Conservation (phyloP, 1,284 basidiomycete genomes). For the Inonotus hispidus region DNA sequence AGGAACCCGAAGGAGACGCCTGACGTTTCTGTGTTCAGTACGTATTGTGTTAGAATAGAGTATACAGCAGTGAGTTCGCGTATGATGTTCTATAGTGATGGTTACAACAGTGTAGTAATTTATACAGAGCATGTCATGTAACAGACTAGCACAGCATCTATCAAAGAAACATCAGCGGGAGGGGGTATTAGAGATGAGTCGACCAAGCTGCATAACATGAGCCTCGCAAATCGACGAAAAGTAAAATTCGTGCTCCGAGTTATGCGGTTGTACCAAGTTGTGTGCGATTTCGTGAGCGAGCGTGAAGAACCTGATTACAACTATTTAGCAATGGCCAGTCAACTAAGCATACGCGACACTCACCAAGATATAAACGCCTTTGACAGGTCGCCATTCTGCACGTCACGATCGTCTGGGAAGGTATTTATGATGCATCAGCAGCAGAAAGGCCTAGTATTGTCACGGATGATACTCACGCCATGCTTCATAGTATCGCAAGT, state of each 20-base stretch:
- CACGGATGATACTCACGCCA: slow-evolving; percentile 63
- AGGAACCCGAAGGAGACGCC: background rate
- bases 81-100: background rate
- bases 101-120: background rate
- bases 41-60: background rate
- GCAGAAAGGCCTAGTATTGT: background rate
- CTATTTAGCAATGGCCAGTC: background rate
- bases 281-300: slow-evolving; percentile 91
- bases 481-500: slow-evolving; percentile 79
- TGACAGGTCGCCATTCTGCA: slow-evolving; percentile 49
- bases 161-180: background rate
- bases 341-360: slow-evolving; percentile 18
- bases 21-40: background rate
- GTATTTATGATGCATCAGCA: no score
- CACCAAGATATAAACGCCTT: slow-evolving; percentile 80
- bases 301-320: slow-evolving; percentile 68
- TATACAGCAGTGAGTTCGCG: no score
- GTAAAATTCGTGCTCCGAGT: slow-evolving; percentile 90
- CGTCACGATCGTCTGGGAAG: slow-evolving; percentile 62
- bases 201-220: slow-evolving; percentile 28
- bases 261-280: slow-evolving; percentile 74
- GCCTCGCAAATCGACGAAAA: slow-evolving; percentile 87
- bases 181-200: background rate
- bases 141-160: background rate
- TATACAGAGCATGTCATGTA: background rate